phyloP scores from a whole-genome alignment of 441 rosid species.

The Corymbia citriodora region DNA sequence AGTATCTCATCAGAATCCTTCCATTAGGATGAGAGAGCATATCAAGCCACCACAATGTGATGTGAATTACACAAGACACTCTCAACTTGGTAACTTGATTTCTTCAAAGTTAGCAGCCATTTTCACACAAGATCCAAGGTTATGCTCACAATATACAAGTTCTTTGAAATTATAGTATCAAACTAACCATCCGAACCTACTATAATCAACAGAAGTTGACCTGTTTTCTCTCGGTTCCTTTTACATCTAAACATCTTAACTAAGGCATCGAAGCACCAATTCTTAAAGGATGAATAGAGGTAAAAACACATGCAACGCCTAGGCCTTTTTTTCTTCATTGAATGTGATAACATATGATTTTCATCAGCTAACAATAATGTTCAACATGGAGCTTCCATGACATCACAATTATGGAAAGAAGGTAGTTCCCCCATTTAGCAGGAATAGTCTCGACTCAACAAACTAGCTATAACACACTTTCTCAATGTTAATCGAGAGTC shows the following conservation, averaged over 20 bases:
- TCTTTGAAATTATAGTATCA: neutral
- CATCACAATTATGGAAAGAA: neutral
- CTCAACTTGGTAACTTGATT: neutral
- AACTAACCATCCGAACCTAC: neutral
- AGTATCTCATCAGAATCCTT: neutral
- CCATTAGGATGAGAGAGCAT: neutral
- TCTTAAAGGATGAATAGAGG: neutral
- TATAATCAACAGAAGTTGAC: neutral
- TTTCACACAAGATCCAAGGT: neutral
- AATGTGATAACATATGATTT: neutral
- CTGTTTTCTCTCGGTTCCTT: neutral
- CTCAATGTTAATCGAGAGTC: neutral
- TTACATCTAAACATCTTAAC: neutral
- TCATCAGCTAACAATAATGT: neutral
- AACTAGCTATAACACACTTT: neutral
- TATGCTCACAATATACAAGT: neutral
- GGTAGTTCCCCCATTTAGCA: neutral
- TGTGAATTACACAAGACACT: neutral
- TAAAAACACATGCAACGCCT: neutral
- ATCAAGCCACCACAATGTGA: neutral
- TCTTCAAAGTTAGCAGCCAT: neutral
- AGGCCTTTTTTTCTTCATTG: neutral
- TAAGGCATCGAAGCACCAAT: neutral
- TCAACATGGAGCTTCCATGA: neutral
- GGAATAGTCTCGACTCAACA: neutral